A percentile compares a stretch with the other conserved stretches of the same genome.
phyloP scores from a whole-genome alignment of 2,329 filamentous ascomycete genomes.

The Emmonsia crescens region DNA sequence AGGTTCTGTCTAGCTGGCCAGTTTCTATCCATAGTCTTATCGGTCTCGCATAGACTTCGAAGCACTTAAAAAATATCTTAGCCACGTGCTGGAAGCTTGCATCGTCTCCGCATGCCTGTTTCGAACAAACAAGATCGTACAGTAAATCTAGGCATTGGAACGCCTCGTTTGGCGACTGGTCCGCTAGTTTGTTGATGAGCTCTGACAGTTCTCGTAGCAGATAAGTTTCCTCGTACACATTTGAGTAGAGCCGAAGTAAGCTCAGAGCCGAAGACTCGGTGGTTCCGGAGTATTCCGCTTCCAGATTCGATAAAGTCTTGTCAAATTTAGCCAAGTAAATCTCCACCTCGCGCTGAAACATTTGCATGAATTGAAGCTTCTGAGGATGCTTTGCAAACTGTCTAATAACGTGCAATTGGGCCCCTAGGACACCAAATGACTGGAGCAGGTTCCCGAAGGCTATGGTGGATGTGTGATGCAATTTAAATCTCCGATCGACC shows the following conservation, averaged over 20 bases:
- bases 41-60: slow-evolving; percentile 69
- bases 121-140: slow-evolving; percentile 56
- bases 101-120: slow-evolving; percentile 59
- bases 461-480: slow-evolving; percentile 24
- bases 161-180: slow-evolving; percentile 35
- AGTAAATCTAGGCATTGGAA: slow-evolving; percentile 72
- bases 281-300: slow-evolving; percentile 49
- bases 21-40: slow-evolving; percentile 76
- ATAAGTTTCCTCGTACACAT: slow-evolving; percentile 44
- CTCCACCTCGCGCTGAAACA: slow-evolving; percentile 55
- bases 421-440: slow-evolving; percentile 40
- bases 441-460: slow-evolving; percentile 25
- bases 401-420: slow-evolving; percentile 38
- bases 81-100: slow-evolving; percentile 53
- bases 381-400: slow-evolving; percentile 39
- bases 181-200: slow-evolving; percentile 49
- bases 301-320: slow-evolving; percentile 45
- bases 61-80: slow-evolving; percentile 65
- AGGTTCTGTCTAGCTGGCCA: slow-evolving; percentile 55
- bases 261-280: slow-evolving; percentile 51
- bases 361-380: slow-evolving; percentile 53
- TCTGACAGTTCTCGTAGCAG: slow-evolving; percentile 51
- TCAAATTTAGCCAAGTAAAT: slow-evolving; percentile 51
- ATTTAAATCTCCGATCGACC: slow-evolving; percentile 28
- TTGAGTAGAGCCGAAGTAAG: slow-evolving; percentile 49